phyloP scores from a whole-genome alignment of 2,329 filamentous ascomycete species.

The Ophiostoma montium region DNA sequence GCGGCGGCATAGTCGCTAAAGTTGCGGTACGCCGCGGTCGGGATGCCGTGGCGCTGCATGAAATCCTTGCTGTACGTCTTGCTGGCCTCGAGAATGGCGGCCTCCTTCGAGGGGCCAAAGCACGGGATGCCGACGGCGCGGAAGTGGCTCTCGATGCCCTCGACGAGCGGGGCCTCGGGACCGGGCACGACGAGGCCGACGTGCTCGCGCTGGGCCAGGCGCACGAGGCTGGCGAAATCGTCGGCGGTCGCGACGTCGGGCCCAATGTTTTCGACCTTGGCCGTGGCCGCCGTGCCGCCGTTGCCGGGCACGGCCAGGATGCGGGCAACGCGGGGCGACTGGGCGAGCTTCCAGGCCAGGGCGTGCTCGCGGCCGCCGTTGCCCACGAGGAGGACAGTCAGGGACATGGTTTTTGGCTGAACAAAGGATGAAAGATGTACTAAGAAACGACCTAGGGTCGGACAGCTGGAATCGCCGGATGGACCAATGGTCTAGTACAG shows the following conservation, averaged over 20 bases:
- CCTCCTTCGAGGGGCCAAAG: constrained; percentile 75
- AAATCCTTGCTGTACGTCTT: constrained; percentile 98
- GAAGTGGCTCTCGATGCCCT: constrained; percentile 78
- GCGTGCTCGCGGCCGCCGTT: constrained; percentile 93
- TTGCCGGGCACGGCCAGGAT: constrained; percentile 68
- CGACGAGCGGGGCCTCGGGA: constrained; percentile 86
- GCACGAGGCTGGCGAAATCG: constrained; percentile 65
- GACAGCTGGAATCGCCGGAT: constrained; percentile 7
- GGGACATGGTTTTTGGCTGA: constrained; percentile 4
- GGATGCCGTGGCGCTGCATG: constrained; percentile 82
- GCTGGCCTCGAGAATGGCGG: constrained; percentile 84
- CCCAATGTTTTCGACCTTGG: constrained; percentile 58
- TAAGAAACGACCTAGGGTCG: background rate
- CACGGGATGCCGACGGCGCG: constrained; percentile 55
- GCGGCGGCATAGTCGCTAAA: constrained; percentile 67
- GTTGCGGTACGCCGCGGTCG: constrained; percentile 82
- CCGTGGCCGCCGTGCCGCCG: constrained; percentile 61
- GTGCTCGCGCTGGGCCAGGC: constrained; percentile 56
- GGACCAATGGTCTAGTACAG: constrained; percentile 4
- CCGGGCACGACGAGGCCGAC: constrained; percentile 81
- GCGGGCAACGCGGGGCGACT: constrained; percentile 63
- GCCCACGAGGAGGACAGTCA: constrained; percentile 62
- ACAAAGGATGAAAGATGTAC: background rate
- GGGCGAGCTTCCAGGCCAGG: constrained; percentile 82
- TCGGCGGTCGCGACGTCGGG: constrained; percentile 47